phyloP scores from a whole-genome alignment of 306 rosid species.

The Psophocarpus tetragonolobus region DNA sequence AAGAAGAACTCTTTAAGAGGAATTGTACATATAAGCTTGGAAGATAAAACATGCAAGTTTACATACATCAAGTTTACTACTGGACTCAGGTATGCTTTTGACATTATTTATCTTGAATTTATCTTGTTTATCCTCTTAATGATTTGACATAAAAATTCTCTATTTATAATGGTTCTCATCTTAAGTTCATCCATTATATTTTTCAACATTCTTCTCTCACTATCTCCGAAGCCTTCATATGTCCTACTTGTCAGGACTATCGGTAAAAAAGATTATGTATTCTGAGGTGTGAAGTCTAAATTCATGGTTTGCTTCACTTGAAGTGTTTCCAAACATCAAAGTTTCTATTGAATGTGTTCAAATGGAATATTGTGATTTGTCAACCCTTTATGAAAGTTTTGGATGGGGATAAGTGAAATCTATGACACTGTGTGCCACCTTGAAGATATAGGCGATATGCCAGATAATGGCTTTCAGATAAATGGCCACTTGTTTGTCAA shows the following conservation, averaged over 20 bases:
- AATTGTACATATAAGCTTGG: too few species aligned
- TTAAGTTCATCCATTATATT: too few species aligned
- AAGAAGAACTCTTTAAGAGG: too few species aligned
- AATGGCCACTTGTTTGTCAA: constrained; percentile 15
- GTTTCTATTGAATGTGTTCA: neutral
- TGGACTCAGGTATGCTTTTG: too few species aligned
- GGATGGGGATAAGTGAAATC: neutral
- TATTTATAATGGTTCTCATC: too few species aligned
- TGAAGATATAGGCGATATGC: neutral
- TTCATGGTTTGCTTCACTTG: constrained; percentile 6
- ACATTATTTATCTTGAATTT: too few species aligned
- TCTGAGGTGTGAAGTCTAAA: neutral
- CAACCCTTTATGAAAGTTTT: neutral
- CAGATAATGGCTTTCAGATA: neutral
- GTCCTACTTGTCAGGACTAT: constrained; percentile 69
- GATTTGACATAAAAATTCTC: too few species aligned
- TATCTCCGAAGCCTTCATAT: too few species aligned
- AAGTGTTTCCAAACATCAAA: neutral
- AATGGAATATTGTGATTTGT: neutral
- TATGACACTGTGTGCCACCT: neutral
- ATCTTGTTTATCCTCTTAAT: too few species aligned
- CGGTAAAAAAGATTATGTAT: constrained; percentile 52
- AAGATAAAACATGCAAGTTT: too few species aligned
- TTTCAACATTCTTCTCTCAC: too few species aligned
- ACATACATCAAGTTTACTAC: too few species aligned